Evolutionary conservation across 2,329 filamentous ascomycete genomes (phyloP).

Genomic region (Niveomyces coronatus): DNA sequence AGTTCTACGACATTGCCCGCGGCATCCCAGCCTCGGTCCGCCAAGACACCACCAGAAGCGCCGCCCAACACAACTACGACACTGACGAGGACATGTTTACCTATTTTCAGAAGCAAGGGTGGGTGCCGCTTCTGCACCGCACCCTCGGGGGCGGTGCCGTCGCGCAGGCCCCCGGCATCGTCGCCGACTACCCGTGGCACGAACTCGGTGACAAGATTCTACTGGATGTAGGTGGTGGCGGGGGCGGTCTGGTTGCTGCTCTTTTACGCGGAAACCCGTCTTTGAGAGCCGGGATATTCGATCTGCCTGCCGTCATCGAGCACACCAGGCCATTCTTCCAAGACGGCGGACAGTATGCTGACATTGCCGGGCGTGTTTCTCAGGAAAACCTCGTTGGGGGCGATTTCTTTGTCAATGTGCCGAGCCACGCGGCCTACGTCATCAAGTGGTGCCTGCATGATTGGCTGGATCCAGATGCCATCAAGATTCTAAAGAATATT

Average conservation of each 20-base stretch:
- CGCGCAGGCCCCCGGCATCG: conserved; percentile 28
- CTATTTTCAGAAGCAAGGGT: conserved; percentile 25
- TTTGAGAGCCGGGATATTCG: conserved; percentile 26
- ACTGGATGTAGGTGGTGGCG: conserved; percentile 31
- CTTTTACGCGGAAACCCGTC: conserved; percentile 21
- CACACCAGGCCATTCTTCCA: conserved; percentile 18
- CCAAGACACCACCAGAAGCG: conserved; percentile 15
- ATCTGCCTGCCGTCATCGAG: conserved; percentile 24
- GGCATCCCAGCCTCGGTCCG: conserved; percentile 24
- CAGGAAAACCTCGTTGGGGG: conserved; percentile 21
- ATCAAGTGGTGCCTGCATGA: conserved; percentile 34
- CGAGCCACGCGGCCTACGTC: conserved; percentile 19
- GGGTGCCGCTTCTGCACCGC: conserved; percentile 23
- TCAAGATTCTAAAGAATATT: conserved; percentile 18
- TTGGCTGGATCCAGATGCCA: conserved; percentile 25
- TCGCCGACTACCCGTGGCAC: conserved; percentile 31
- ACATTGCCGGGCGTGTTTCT: conserved; percentile 21
- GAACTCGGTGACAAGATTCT: conserved; percentile 23
- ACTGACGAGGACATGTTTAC: conserved; percentile 30
- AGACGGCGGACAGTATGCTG: conserved; percentile 19
- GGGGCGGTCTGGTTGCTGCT: conserved; percentile 25
- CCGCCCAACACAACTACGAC: conserved; percentile 29
- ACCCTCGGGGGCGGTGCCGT: conserved; percentile 27
- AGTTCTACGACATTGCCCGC: conserved; percentile 33
- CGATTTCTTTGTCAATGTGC: conserved; percentile 27